Evolutionary conservation across 495 filamentous ascomycete species (phyloP), one percentile per base, ranked within the genome.

Genomic region (Aspergillus ellipticus): DNA sequence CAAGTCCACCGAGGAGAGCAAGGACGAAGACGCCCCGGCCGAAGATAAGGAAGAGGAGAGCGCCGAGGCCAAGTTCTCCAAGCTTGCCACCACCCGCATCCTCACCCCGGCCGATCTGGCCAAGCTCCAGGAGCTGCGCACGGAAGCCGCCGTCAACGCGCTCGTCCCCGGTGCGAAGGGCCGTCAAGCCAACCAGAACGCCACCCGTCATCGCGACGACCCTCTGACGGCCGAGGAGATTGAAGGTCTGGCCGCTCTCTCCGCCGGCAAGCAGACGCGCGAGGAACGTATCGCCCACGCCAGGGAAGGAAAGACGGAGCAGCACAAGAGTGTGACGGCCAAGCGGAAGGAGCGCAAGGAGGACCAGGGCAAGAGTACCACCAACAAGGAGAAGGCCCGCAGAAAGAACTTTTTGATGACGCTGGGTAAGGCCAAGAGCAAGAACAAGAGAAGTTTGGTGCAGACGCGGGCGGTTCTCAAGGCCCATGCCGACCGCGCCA

Each of bases 381-480:
- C 94, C 62, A 99, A 99, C 75, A 89, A 89, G 79, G 95, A 99
- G 79, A 99, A 99, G 81, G 85, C 88, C 24, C 78, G 93, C 49
- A 87, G 85, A 78, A 97, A 99, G 85, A 97, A 97, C 69, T 95
- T 97, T 71, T 67, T 97, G 64, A 99, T 99, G 95, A 96, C 92
- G 26, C 70, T 97, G 35, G 89, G 92, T 46, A 97, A 97, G 79
- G 93, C 94, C 3, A 89, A 89, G 74, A 82, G 78, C 46, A 97
- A 97, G 79, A 85, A 89, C 66, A 97, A 96, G 85, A 80, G 90
- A 62, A 96, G 89, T 84, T 77, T 98, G 66, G 80, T 87, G 39
- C 86, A 96, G 64, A 90, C 85, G 42, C 81, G 83, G 59, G 88
- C 85, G 69, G 80, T 89, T 49, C 63, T 98, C 60, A 90, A 82